Evolutionary conservation across 176 grass and related monocot species (phyloP).

Genomic region (Poa annua): DNA sequence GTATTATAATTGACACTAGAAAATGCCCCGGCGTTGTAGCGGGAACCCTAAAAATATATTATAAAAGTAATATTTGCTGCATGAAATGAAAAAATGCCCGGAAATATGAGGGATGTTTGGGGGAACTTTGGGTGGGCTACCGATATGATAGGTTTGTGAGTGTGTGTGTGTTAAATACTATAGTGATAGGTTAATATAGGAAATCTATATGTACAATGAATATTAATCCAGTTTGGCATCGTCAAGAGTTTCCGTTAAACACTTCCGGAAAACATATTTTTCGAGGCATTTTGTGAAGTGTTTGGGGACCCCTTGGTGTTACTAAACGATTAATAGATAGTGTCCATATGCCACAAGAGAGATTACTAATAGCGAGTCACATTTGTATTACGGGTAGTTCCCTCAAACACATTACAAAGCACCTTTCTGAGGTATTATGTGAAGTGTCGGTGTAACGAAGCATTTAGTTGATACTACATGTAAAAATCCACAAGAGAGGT

Average conservation of each 20-base stretch:
- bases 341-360: neutral
- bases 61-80: too few relatives aligned
- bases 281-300: constrained; percentile 49
- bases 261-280: constrained; percentile 34
- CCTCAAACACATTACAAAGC: constrained; percentile 42
- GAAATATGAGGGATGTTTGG: neutral
- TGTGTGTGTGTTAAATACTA: neutral
- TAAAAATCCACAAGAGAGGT: neutral
- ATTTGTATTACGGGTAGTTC: constrained; percentile 48
- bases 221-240: constrained; percentile 44
- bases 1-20: too few relatives aligned
- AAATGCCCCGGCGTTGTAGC: too few relatives aligned
- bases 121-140: neutral
- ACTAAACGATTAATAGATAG: neutral
- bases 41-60: too few relatives aligned
- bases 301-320: constrained; percentile 51
- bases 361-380: neutral
- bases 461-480: neutral
- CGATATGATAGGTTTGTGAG: neutral
- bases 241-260: constrained; percentile 41
- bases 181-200: neutral
- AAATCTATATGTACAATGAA: neutral
- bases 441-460: constrained; percentile 60
- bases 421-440: neutral
- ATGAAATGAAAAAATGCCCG: too few relatives aligned